Percentiles rank a stretch among this genome's conserved stretches.
These are phyloP conservation scores for Neurospora crassa DNA, from an alignment of 2,329 filamentous ascomycete genomes.

Conservation along the genomic window DNA sequence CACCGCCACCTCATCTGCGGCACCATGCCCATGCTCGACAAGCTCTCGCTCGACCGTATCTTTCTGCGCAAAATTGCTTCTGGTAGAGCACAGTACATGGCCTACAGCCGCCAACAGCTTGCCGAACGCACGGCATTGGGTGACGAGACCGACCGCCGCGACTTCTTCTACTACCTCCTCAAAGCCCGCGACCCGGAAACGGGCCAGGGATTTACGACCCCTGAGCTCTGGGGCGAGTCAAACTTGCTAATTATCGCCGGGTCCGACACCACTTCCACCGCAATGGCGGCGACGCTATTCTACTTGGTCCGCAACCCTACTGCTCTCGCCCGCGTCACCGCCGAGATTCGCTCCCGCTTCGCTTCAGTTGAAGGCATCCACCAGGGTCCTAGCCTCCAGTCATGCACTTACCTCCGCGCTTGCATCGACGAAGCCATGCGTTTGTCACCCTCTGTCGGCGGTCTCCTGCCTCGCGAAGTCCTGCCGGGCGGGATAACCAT, in stretches of 20 bases:
- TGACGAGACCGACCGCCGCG: constrained; percentile 56
- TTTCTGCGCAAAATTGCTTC: constrained; percentile 58
- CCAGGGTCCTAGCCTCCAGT: constrained; percentile 38
- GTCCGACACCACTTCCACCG: constrained; percentile 63
- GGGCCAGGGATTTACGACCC: constrained; percentile 53
- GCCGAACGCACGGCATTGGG: constrained; percentile 57
- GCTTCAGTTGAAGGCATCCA: constrained; percentile 42
- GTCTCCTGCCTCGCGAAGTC: constrained; percentile 50
- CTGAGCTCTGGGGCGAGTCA: constrained; percentile 62
- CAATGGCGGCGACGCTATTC: constrained; percentile 53
- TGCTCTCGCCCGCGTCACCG: constrained; percentile 35
- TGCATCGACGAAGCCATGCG: constrained; percentile 60
- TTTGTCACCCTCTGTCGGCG: constrained; percentile 50
- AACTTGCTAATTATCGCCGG: constrained; percentile 64
- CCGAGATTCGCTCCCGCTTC: constrained; percentile 45
- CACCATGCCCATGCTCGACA: constrained; percentile 60
- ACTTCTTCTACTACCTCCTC: constrained; percentile 69
- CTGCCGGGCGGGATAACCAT: constrained; percentile 44
- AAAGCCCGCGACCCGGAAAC: constrained; percentile 64
- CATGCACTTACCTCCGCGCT: constrained; percentile 50
- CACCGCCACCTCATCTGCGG: constrained; percentile 62
- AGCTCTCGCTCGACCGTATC: constrained; percentile 55
- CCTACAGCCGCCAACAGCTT: constrained; percentile 58
- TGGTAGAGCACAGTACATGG: constrained; percentile 60
- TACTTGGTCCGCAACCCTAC: constrained; percentile 47